Conservation (phyloP, 1,284 basidiomycete species). For the Papiliotrema laurentii region DNA sequence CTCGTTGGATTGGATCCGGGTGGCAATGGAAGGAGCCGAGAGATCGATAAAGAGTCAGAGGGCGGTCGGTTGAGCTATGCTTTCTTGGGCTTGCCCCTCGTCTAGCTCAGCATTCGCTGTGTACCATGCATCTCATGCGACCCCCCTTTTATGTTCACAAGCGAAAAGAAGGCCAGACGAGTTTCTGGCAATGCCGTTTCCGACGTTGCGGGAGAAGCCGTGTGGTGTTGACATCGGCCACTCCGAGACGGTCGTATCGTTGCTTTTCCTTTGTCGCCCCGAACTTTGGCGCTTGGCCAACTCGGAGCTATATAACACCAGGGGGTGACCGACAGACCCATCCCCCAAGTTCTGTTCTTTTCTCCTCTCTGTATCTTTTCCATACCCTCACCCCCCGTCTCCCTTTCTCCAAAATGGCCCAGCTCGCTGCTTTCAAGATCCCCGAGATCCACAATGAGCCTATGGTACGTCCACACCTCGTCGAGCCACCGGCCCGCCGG, state of each 20-base stretch:
- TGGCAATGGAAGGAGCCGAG: slow-evolving; percentile 29
- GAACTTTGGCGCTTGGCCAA: too few species aligned
- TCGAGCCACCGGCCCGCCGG: too few species aligned
- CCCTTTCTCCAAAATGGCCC: slow-evolving; percentile 39
- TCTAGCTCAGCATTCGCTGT: background rate
- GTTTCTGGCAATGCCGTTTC: too few species aligned
- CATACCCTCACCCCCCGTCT: background rate
- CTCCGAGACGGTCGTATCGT: too few species aligned
- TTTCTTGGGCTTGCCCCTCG: background rate
- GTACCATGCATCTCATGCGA: background rate
- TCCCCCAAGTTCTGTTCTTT: background rate
- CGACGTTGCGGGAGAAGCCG: too few species aligned
- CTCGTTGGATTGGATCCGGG: slow-evolving; percentile 17
- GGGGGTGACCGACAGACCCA: too few species aligned
- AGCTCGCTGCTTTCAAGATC: slow-evolving; percentile 73
- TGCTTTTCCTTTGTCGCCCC: too few species aligned
- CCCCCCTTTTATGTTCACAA: too few species aligned
- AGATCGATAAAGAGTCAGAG: slow-evolving; percentile 25
- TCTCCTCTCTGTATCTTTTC: background rate
- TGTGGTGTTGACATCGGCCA: background rate
- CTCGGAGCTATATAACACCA: too few species aligned
- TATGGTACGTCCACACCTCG: slow-evolving; percentile 59
- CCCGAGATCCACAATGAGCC: slow-evolving; percentile 85
- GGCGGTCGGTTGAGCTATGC: slow-evolving; percentile 28
- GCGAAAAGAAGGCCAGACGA: too few species aligned